Evolutionary conservation across 768 basidiomycete species (phyloP).

Genomic region (Lentinus tigrinus): DNA sequence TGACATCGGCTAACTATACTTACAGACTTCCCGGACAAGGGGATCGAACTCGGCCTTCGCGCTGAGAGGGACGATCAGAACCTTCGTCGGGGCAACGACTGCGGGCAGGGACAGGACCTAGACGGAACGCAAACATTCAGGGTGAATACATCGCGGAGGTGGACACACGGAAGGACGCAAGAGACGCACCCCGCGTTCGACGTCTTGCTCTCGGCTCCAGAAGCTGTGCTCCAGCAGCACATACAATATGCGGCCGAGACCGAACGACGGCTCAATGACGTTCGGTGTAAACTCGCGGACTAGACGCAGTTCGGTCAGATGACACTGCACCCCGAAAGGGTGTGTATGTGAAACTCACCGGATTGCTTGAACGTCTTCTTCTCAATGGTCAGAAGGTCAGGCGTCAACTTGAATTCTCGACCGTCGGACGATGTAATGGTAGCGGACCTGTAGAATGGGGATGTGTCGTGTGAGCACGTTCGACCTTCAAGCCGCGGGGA

Average conservation of each 20-base stretch:
- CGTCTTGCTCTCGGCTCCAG: conserved; percentile 92
- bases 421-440: conserved; percentile 59
- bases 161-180: conserved; percentile 8
- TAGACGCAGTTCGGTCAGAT: conserved; percentile 36
- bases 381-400: conserved; percentile 75
- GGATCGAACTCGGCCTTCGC: conserved; percentile 81
- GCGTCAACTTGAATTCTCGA: conserved; percentile 66
- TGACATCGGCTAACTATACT: conserved; percentile 37
- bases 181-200: conserved; percentile 80
- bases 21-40: conserved; percentile 86
- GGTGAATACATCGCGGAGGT: conserved; percentile 16
- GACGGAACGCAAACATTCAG: conserved; percentile 4
- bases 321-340: conserved; percentile 17
- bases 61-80: conserved; percentile 93
- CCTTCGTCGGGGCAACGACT: conserved; percentile 92
- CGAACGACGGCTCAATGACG: conserved; percentile 98
- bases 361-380: conserved; percentile 86
- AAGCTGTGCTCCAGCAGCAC: conserved; percentile 92
- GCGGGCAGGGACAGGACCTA: conserved; percentile 91
- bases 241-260: conserved; percentile 94
- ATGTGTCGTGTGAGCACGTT: conserved; percentile 18
- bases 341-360: conserved; percentile 44
- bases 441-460: conserved; percentile 42
- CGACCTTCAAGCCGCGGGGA: conserved; percentile 6
- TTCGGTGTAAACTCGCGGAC: conserved; percentile 96